Conservation (phyloP, 768 basidiomycete genomes). For the Leccinum pellstonianum region DNA sequence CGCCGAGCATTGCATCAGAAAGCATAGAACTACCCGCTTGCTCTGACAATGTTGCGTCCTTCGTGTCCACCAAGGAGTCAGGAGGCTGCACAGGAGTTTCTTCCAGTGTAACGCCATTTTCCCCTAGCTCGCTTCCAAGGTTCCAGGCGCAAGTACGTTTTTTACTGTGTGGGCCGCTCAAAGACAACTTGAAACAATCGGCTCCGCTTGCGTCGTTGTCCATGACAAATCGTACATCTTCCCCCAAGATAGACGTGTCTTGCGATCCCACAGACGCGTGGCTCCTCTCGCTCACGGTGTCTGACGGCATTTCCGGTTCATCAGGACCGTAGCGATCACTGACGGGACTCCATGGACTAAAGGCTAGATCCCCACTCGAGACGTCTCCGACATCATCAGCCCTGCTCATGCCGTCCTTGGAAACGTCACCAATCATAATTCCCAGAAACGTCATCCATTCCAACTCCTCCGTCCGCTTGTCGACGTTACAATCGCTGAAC, state of each 20-base stretch:
- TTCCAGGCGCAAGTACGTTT: background rate
- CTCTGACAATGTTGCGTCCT: background rate
- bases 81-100: background rate
- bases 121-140: background rate
- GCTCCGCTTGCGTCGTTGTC: background rate
- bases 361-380: background rate
- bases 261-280: background rate
- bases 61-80: background rate
- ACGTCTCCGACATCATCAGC: background rate
- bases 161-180: background rate
- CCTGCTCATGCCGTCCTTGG: background rate
- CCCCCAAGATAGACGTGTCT: background rate
- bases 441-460: background rate
- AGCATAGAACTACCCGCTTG: background rate
- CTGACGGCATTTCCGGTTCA: background rate
- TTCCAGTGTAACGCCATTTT: background rate
- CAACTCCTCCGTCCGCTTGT: background rate
- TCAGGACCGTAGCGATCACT: background rate
- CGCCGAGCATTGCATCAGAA: background rate
- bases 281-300: background rate
- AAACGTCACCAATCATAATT: background rate
- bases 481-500: background rate
- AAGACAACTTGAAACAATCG: background rate
- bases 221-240: slow-evolving; percentile 2
- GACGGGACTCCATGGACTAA: background rate